A percentile compares a stretch with the other conserved stretches of the same genome.
Evolutionary conservation across 352 stramenopile species (phyloP).

Genomic region (Phytophthora idaei): DNA sequence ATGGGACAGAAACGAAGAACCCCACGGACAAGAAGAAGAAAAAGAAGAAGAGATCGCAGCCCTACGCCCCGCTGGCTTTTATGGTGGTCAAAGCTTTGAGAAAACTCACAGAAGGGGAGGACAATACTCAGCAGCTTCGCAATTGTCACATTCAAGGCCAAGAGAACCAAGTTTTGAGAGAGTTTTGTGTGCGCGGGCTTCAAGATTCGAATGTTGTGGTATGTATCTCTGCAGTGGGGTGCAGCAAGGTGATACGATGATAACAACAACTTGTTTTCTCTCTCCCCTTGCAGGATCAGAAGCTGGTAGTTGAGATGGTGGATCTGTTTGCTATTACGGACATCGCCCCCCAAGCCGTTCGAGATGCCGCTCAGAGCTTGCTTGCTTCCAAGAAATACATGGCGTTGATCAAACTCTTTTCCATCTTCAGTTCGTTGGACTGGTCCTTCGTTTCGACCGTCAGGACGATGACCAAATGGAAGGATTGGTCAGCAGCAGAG

Average conservation of each 20-base stretch:
- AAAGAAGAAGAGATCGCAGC: slow-evolving; percentile 39
- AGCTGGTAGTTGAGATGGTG: slow-evolving; percentile 63
- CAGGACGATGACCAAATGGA: slow-evolving; percentile 48
- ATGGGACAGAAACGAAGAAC: background rate
- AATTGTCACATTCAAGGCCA: slow-evolving; percentile 26
- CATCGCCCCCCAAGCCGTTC: slow-evolving; percentile 26
- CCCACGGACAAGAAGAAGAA: slow-evolving; percentile 17
- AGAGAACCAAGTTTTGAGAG: slow-evolving; percentile 29
- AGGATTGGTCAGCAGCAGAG: slow-evolving; percentile 69
- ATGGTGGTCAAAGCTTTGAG: slow-evolving; percentile 61
- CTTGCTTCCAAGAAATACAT: slow-evolving; percentile 52
- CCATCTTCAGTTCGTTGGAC: slow-evolving; percentile 35
- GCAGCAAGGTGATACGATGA: background rate
- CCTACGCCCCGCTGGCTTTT: slow-evolving; percentile 61
- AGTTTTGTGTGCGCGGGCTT: slow-evolving; percentile 41
- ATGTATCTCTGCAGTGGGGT: background rate
- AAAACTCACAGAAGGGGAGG: slow-evolving; percentile 31
- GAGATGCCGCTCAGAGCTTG: slow-evolving; percentile 26
- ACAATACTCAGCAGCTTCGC: background rate
- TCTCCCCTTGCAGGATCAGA: slow-evolving; percentile 43
- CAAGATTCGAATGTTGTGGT: slow-evolving; percentile 24
- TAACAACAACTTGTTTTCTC: background rate
- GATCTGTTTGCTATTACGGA: slow-evolving; percentile 53
- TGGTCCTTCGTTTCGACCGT: slow-evolving; percentile 54
- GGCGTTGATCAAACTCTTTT: slow-evolving; percentile 53